Percentiles rank a stretch among this genome's conserved stretches.
phyloP scores from a whole-genome alignment of 2,329 filamentous ascomycete genomes.

The Lachnellula suecica region DNA sequence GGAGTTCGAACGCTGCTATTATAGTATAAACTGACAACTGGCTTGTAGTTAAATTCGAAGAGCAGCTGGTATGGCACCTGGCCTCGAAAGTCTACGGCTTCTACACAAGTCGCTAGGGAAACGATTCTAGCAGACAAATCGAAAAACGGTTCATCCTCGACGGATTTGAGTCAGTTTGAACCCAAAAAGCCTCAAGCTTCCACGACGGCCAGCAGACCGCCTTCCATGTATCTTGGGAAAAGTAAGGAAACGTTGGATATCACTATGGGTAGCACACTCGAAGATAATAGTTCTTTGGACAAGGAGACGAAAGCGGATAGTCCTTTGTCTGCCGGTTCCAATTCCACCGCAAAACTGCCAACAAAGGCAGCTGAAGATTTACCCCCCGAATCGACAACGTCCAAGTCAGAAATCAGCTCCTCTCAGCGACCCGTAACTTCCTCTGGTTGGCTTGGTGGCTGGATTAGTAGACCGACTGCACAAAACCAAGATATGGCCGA shows the following conservation, averaged over 20 bases:
- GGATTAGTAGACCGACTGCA: constrained; percentile 42
- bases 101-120: constrained; percentile 59
- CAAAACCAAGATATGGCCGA: constrained; percentile 4
- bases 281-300: constrained; percentile 1
- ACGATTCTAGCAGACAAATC: constrained; percentile 53
- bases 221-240: constrained; percentile 33
- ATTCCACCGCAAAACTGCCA: constrained; percentile 1
- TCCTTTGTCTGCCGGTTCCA: neutral
- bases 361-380: constrained; percentile 2
- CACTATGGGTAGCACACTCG: constrained; percentile 26
- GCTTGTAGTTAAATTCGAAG: constrained; percentile 24
- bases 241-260: constrained; percentile 34
- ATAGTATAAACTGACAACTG: constrained; percentile 3
- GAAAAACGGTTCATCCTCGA: constrained; percentile 23
- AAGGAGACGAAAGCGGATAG: constrained; percentile 4
- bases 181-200: constrained; percentile 21
- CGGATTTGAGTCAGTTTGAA: constrained; percentile 30
- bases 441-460: constrained; percentile 55
- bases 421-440: constrained; percentile 30
- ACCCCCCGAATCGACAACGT: neutral
- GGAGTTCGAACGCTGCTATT: constrained; percentile 1
- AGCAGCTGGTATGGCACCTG: constrained; percentile 62
- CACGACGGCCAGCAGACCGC: constrained; percentile 23
- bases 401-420: constrained; percentile 1
- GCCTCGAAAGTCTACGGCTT: constrained; percentile 59